These are phyloP conservation scores for Cryptococcus sp. DNA, from an alignment of 1,284 basidiomycete species.

Conservation along the genomic window DNA sequence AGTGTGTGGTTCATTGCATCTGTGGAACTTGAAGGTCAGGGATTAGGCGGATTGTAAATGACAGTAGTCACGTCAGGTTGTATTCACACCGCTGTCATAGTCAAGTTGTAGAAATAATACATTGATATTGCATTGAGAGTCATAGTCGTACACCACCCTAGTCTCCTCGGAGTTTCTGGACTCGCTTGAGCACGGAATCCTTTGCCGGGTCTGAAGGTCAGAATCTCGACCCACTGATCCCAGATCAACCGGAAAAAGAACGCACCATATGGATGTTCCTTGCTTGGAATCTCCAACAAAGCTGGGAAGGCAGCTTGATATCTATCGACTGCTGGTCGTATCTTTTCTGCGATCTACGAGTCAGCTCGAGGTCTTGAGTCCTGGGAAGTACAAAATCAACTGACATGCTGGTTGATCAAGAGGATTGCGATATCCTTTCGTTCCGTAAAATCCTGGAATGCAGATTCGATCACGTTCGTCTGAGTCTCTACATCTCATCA, in stretches of 20 bases:
- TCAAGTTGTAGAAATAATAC: neutral
- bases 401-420: constrained; percentile 92
- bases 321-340: constrained; percentile 88
- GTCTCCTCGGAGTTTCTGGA: constrained; percentile 94
- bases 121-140: neutral
- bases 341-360: constrained; percentile 85
- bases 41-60: neutral
- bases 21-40: neutral
- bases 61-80: neutral
- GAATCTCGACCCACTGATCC: too few relatives aligned
- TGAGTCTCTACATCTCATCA: constrained; percentile 69
- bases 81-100: neutral
- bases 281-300: constrained; percentile 83
- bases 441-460: constrained; percentile 88
- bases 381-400: constrained; percentile 30
- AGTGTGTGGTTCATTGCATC: neutral
- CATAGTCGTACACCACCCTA: constrained; percentile 14
- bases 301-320: constrained; percentile 97
- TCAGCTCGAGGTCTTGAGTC: neutral
- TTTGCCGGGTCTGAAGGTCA: constrained; percentile 77
- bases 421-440: constrained; percentile 91
- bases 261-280: constrained; percentile 74
- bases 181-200: constrained; percentile 94
- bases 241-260: neutral
- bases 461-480: constrained; percentile 76